Percentiles rank a stretch among this genome's conserved stretches.
phyloP scores from a whole-genome alignment of 495 filamentous ascomycete species.

The Aspergillus egyptiacus region DNA sequence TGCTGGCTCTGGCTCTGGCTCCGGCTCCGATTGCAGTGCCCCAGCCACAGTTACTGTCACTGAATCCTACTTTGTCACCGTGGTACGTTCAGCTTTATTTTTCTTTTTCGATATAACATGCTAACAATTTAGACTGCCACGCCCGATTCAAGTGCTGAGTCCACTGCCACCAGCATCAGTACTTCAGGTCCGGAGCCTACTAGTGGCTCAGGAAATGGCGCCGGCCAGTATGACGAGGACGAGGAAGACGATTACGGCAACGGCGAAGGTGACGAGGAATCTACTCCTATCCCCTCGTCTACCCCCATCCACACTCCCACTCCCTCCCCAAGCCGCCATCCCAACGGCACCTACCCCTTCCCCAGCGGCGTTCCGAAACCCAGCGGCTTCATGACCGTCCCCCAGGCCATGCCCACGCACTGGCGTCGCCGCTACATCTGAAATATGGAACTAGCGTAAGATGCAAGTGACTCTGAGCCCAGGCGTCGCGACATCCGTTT shows the following conservation, averaged over 20 bases:
- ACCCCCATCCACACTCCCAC: slow-evolving; percentile 13
- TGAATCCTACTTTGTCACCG: slow-evolving; percentile 32
- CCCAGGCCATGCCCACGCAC: slow-evolving; percentile 17
- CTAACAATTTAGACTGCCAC: slow-evolving; percentile 16
- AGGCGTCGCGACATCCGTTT: too few species aligned
- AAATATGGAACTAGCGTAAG: neutral
- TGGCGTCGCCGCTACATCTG: slow-evolving; percentile 25
- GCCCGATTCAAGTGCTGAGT: slow-evolving; percentile 14
- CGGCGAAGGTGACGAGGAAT: slow-evolving; percentile 5
- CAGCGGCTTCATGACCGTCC: slow-evolving; percentile 24
- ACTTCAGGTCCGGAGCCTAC: too few species aligned
- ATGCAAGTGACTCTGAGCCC: too few species aligned
- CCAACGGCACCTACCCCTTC: slow-evolving; percentile 33
- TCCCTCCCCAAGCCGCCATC: slow-evolving; percentile 24
- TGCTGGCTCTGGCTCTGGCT: slow-evolving; percentile 1
- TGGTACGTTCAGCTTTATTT: slow-evolving; percentile 26
- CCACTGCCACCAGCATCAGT: slow-evolving; percentile 12
- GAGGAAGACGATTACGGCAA: slow-evolving; percentile 3
- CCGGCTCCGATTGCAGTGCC: slow-evolving; percentile 13
- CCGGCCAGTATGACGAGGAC: slow-evolving; percentile 1
- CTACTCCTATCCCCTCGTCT: neutral
- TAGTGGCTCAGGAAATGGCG: slow-evolving; percentile 7
- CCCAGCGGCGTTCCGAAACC: slow-evolving; percentile 28
- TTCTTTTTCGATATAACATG: neutral
- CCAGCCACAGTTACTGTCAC: slow-evolving; percentile 39